Percentiles rank a stretch among this genome's conserved stretches.
Evolutionary conservation across 2,329 filamentous ascomycete genomes (phyloP).

Genomic region (Claviceps spartinae): DNA sequence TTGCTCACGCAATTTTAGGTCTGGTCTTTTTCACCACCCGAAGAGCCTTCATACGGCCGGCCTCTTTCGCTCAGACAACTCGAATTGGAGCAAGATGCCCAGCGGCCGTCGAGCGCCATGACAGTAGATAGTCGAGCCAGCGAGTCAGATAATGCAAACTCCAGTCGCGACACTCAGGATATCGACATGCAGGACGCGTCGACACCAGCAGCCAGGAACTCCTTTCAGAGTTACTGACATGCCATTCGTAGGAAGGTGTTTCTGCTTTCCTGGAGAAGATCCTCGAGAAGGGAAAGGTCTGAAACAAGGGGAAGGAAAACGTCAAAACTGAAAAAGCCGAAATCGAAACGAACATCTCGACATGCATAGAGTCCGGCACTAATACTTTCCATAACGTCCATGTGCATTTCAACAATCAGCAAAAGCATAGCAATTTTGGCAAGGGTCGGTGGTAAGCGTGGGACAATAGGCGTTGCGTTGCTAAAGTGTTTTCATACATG

Average conservation of each 20-base stretch:
- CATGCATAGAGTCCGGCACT: neutral
- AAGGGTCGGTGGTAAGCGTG: slow-evolving; percentile 20
- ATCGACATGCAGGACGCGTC: slow-evolving; percentile 44
- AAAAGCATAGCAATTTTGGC: slow-evolving; percentile 14
- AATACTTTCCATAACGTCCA: slow-evolving; percentile 2
- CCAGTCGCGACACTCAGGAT: slow-evolving; percentile 29
- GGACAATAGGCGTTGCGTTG: slow-evolving; percentile 24
- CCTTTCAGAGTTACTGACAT: neutral
- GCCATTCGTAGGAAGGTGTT: no score
- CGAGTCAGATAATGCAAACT: slow-evolving; percentile 15
- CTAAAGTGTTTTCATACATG: slow-evolving; percentile 14
- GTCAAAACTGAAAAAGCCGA: neutral
- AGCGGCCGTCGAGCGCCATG: slow-evolving; percentile 38
- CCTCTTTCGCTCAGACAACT: slow-evolving; percentile 36
- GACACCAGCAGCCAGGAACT: slow-evolving; percentile 31
- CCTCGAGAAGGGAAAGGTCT: no score
- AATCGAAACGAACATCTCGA: neutral
- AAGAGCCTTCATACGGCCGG: slow-evolving; percentile 46
- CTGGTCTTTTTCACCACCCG: slow-evolving; percentile 86
- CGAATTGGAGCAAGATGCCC: slow-evolving; percentile 30
- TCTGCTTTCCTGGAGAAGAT: no score
- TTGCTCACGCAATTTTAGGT: slow-evolving; percentile 41
- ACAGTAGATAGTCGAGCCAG: slow-evolving; percentile 28
- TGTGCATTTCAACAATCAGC: slow-evolving; percentile 2
- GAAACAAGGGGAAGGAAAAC: neutral